Evolutionary conservation across 2,329 filamentous ascomycete genomes (phyloP), one percentile per base, ranked within the genome.

Genomic region (Xylariaceae sp.): DNA sequence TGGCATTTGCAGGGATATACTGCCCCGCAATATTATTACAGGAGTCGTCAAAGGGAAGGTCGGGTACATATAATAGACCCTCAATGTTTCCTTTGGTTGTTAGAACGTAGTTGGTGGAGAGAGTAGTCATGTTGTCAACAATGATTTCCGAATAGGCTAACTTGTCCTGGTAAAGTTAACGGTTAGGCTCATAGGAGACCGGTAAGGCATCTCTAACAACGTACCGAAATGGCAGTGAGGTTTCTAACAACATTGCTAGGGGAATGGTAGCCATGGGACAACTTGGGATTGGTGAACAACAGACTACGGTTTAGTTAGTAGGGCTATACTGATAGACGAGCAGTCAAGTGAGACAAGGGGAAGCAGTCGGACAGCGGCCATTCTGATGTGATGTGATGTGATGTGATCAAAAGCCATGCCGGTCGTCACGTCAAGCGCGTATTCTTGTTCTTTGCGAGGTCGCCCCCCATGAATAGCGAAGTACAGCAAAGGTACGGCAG

Each of bases 51-150:
- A 65, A 53, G 5, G 72, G 68, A 39, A 96, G 77, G 55, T 85
- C 81, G 4, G 92, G 94, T 2, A 95, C 87, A 69, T 94, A 97
- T 53, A 97, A 79, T 15, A 96, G 80, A 57, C 92, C 92, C 59
- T 83, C 80, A 34, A 94, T 83, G 50, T 82, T 74, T 51, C 80
- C 80, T 59, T 85, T 81, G 37, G 76, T 70, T 8, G 76, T 76
- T 30, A 80, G 76, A 49, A 82, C 77, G 67, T 83, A 84, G 56
- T 83, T 87, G 30, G 80, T 83, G 2, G 88, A 88, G 13, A 96
- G 76, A 0, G 89, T 95, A 42, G 85, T 88, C 48, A 96, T 80
- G 63, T 88, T 87, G 53, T 70, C 70, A 18, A 68, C 62, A 49
- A 82, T 69, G 42, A 73, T 72, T 55, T 77, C 72, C 54, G 81